Evolutionary conservation across 148 eudicot genomes (phyloP).

Genomic region (Fallopia convolvulus): DNA sequence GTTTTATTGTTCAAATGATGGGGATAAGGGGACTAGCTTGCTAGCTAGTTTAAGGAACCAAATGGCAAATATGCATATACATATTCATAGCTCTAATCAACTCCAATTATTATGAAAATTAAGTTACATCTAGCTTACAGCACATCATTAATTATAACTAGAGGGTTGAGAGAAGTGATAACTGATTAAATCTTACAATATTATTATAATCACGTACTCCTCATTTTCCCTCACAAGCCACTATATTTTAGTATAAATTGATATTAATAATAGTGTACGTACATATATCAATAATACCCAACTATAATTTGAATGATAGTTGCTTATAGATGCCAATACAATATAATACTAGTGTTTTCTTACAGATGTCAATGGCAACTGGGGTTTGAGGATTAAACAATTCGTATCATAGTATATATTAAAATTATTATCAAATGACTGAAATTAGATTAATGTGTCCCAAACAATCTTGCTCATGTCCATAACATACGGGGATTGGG

Average conservation of each 20-base stretch:
- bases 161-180: too few relatives aligned
- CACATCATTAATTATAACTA: too few relatives aligned
- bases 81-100: too few relatives aligned
- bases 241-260: not conserved
- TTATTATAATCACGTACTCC: not conserved
- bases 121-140: too few relatives aligned
- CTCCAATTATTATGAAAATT: too few relatives aligned
- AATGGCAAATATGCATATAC: too few relatives aligned
- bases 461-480: not conserved
- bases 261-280: not conserved
- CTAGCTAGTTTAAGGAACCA: too few relatives aligned
- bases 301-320: not conserved
- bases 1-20: not conserved
- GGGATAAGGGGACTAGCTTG: not conserved
- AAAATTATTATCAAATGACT: not conserved
- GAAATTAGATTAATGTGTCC: not conserved
- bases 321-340: conserved; percentile 3
- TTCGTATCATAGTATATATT: not conserved
- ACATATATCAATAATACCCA: not conserved
- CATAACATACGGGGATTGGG: conserved; percentile 1
- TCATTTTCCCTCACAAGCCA: not conserved
- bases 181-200: not conserved
- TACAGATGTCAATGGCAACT: conserved; percentile 4
- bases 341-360: not conserved
- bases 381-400: not conserved